A percentile compares a stretch with the other conserved stretches of the same genome.
Conservation (phyloP, 345 rosid genomes). For the Hibiscus tridactylites region DNA sequence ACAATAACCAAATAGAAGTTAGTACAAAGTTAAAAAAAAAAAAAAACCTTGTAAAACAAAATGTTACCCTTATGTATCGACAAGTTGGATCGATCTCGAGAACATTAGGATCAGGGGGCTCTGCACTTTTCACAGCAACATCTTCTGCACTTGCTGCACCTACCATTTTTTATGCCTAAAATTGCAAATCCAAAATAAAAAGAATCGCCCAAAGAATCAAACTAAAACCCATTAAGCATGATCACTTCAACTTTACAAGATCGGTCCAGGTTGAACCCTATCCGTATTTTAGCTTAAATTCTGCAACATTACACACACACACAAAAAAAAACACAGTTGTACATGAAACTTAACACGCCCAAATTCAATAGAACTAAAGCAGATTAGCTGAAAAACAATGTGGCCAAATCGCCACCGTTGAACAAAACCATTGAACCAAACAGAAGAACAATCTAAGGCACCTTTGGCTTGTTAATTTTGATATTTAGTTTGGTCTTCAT, state of each 20-base stretch:
- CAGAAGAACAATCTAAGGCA: no score
- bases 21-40: neutral
- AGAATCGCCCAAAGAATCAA: neutral
- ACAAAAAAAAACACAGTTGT: no score
- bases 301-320: no score
- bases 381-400: no score
- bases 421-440: no score
- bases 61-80: conserved; percentile 50
- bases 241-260: neutral
- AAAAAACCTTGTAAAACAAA: neutral
- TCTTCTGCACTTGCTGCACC: conserved; percentile 30
- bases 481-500: no score
- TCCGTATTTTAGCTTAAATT: no score
- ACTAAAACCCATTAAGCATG: neutral
- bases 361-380: no score
- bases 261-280: no score
- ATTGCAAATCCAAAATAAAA: neutral
- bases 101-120: conserved; percentile 56
- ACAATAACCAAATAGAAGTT: conserved; percentile 4
- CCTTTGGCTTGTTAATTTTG: no score
- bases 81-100: conserved; percentile 60
- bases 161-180: neutral
- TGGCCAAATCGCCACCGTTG: no score
- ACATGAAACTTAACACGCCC: no score
- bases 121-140: conserved; percentile 25